phyloP scores from a whole-genome alignment of 2,329 filamentous ascomycete species.

The Biscogniauxia marginata region DNA sequence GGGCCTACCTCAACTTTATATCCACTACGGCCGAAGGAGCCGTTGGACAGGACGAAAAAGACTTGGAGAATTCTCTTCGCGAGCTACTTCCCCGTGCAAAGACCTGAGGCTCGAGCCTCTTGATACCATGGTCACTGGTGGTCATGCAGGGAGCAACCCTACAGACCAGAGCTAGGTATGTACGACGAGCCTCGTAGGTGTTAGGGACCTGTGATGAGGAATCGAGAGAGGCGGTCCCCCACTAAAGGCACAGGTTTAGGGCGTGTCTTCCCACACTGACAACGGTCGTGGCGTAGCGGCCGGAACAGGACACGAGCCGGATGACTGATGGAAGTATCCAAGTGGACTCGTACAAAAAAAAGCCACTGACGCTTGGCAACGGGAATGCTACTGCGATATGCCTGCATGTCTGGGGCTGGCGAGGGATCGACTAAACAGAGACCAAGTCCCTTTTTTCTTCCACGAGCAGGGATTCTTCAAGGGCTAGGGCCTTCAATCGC shows the following conservation, averaged over 20 bases:
- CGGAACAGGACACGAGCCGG: background rate
- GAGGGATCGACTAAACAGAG: background rate
- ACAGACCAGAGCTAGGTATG: background rate
- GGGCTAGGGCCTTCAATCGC: background rate
- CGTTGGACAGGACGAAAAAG: background rate
- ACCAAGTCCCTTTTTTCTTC: background rate
- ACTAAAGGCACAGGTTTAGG: background rate
- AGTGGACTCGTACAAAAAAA: background rate
- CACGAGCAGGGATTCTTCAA: background rate
- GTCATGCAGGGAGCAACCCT: background rate
- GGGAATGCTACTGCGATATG: background rate
- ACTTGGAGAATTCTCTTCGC: background rate
- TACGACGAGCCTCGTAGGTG: background rate
- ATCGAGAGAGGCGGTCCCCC: background rate
- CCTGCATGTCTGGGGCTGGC: background rate
- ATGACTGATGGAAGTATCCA: background rate
- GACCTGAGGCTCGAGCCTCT: background rate
- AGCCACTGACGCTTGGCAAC: background rate
- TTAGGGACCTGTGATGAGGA: background rate
- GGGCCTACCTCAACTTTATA: slow-evolving; percentile 18
- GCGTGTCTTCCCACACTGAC: background rate
- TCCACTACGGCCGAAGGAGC: slow-evolving; percentile 1
- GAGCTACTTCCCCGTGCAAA: background rate
- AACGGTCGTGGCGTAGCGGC: background rate
- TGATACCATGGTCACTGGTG: background rate